Percentiles rank a stretch among this genome's conserved stretches.
phyloP scores from a whole-genome alignment of 352 stramenopile species.

The Globisporangium sylvaticum region DNA sequence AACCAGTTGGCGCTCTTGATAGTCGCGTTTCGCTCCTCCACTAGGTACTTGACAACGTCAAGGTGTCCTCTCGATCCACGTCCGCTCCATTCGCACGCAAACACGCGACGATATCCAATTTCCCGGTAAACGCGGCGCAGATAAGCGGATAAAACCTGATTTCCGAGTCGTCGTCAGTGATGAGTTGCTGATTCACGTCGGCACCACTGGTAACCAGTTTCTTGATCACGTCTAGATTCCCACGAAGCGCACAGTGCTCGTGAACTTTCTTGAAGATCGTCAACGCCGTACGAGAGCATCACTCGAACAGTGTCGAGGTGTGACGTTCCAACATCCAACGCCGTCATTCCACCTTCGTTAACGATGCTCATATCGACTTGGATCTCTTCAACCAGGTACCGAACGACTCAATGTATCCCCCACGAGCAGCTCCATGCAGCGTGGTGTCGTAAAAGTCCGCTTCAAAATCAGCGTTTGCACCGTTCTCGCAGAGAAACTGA shows the following conservation, averaged over 20 bases:
- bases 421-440: not conserved
- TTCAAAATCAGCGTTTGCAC: not conserved
- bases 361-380: not conserved
- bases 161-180: not conserved
- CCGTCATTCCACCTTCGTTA: not conserved
- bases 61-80: not conserved
- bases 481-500: not conserved
- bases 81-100: not conserved
- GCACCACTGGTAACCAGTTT: not conserved
- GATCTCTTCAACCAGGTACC: not conserved
- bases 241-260: not conserved
- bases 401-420: not conserved
- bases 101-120: not conserved
- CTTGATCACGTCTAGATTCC: not conserved
- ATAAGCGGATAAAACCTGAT: not conserved
- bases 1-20: not conserved
- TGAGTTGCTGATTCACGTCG: not conserved
- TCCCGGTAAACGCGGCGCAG: not conserved
- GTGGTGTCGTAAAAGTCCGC: not conserved
- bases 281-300: not conserved
- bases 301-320: not conserved
- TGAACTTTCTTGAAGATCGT: not conserved
- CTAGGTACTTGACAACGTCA: not conserved
- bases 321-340: not conserved
- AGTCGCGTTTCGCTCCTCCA: not conserved